Base-by-base conservation (phyloP, 805 yeast genomes). In the Candida palmyrensis region DNA sequence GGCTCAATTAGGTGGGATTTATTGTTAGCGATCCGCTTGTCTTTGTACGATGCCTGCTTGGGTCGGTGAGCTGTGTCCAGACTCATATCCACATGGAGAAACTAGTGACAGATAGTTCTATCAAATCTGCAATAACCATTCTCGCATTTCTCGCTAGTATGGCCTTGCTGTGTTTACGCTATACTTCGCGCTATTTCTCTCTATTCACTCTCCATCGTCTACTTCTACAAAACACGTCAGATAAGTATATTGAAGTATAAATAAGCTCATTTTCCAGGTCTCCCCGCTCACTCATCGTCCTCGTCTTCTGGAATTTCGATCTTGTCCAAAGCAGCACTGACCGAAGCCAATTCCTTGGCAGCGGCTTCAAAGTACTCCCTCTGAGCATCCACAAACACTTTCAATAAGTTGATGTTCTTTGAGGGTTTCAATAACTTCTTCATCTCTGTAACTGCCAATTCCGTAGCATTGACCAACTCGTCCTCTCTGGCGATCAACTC, bases 371-470 rank as follows among this genome's bases (percentile, higher is more conserved):
- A 54, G 47, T 48, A 82, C 40, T 79, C 79, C 47, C 77, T 65
- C 60, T 83, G 92, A 39, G 84, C 81, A 44, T 73, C 68, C 44
- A 76, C 75, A 47, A 82, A 77, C n/a, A 80, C 61, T 48, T 79
- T 79, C 43, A 84, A 63, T 45, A 84, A 60, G 38, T 73, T 69
- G 30, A 83, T 67, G 35, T 77, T 65, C 54, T 80, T 82, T 8
- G 77, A 66, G 16, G 89, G 86, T 40, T 72, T 75, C 43, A 84
- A 75, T 36, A 84, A 64, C 43, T 71, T 75, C 55, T 81, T 77
- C 92, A 84, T 82, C 34, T 78, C 76, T 45, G 76, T 74, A n/a
- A 82, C 92, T 0, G 95, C 92, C 18, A 71, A 62, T 37, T 82
- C 81, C 3, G 88, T 83, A 17, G 87, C 85, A 44, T 79, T 74